These are phyloP conservation scores for Knufia fluminis DNA, from an alignment of 2,329 filamentous ascomycete species.

Conservation along the genomic window DNA sequence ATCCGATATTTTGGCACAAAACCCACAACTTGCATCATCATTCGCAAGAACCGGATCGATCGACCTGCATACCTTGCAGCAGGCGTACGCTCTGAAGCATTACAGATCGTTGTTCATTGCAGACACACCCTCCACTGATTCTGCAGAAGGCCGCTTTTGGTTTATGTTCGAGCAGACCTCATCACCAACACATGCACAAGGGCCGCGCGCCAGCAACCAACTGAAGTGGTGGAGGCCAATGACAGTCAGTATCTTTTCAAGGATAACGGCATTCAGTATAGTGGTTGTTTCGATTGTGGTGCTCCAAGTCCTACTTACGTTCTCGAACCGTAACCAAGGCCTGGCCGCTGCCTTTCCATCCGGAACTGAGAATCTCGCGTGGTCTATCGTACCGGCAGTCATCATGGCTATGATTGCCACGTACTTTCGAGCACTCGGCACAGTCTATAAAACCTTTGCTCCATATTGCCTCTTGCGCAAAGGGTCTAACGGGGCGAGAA, in stretches of 20 bases:
- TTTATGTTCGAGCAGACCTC: not conserved
- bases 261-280: not conserved
- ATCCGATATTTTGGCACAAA: not conserved
- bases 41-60: not conserved
- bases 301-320: not conserved
- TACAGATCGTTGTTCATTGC: not conserved
- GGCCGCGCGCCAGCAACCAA: not conserved
- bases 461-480: not conserved
- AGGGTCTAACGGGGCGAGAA: not conserved
- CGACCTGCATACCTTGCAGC: not conserved
- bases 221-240: not conserved
- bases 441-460: not conserved
- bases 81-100: not conserved
- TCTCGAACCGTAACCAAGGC: not conserved
- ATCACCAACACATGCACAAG: not conserved
- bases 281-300: not conserved
- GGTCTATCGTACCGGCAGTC: not conserved
- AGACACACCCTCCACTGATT: not conserved
- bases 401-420: not conserved
- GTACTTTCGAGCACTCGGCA: not conserved
- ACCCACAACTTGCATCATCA: not conserved
- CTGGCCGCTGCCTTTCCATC: not conserved
- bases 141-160: too few species aligned
- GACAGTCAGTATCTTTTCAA: not conserved
- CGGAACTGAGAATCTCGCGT: not conserved